phyloP scores from a whole-genome alignment of 805 yeast species.

The Barnettozyma siamensis region DNA sequence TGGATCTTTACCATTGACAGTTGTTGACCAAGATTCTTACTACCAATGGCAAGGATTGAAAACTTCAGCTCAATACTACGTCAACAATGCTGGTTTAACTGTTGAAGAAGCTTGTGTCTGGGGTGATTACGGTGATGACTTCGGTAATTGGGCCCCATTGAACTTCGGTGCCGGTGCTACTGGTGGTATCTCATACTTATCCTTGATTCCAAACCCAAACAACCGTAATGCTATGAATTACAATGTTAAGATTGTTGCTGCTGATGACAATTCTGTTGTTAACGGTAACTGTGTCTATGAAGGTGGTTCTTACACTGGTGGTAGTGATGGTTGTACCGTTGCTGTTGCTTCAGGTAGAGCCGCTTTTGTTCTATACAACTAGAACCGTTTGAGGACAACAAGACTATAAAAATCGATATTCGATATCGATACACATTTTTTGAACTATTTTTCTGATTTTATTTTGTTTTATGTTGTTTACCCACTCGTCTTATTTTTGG shows the following conservation, averaged over 20 bases:
- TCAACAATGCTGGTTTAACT: conserved; percentile 92
- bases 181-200: conserved; percentile 63
- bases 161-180: conserved; percentile 89
- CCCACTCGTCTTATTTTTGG: too few relatives aligned
- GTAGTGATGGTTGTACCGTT: conserved; percentile 77
- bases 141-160: conserved; percentile 98
- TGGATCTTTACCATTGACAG: conserved; percentile 57
- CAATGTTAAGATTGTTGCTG: conserved; percentile 71
- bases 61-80: conserved; percentile 96
- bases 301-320: conserved; percentile 68
- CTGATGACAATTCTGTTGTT: conserved; percentile 45
- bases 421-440: too few relatives aligned
- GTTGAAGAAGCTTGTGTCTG: conserved; percentile 89
- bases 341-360: conserved; percentile 56
- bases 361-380: conserved; percentile 49
- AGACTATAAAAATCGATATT: too few relatives aligned
- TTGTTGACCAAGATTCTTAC: conserved; percentile 72
- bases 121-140: conserved; percentile 74
- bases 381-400: neutral
- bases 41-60: conserved; percentile 74
- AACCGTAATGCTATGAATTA: conserved; percentile 60
- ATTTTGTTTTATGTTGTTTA: too few relatives aligned
- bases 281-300: conserved; percentile 75
- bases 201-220: conserved; percentile 94
- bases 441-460: too few relatives aligned